These are phyloP conservation scores for Wickerhamomyces sydowiorum DNA, from an alignment of 805 yeast species.

Conservation along the genomic window DNA sequence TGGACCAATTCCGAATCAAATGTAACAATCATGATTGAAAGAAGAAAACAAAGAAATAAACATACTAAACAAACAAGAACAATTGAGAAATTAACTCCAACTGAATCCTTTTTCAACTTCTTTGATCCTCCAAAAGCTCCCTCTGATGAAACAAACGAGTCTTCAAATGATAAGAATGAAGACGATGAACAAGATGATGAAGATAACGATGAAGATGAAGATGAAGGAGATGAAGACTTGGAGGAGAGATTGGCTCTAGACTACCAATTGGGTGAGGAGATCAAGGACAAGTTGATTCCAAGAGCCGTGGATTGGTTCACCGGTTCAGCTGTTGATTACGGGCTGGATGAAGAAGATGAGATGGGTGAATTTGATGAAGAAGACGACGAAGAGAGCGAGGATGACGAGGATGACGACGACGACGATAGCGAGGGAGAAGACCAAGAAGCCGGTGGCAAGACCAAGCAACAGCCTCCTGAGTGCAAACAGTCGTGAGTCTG, in stretches of 20 bases:
- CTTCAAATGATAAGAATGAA: conserved; percentile 26
- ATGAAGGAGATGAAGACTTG: conserved; percentile 64
- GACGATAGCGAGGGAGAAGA: conserved; percentile 20
- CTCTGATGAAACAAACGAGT: conserved; percentile 51
- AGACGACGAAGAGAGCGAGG: conserved; percentile 33
- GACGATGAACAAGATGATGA: conserved; percentile 47
- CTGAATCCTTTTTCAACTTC: conserved; percentile 92
- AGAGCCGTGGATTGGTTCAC: conserved; percentile 99
- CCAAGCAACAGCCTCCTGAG: conserved; percentile 63
- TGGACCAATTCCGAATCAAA: conserved; percentile 81
- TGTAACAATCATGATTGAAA: conserved; percentile 82
- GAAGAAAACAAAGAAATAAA: conserved; percentile 96
- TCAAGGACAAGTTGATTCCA: conserved; percentile 92
- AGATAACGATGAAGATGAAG: conserved; percentile 49
- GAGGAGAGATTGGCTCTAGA: conserved; percentile 86
- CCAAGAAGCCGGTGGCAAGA: conserved; percentile 22
- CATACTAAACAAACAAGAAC: conserved; percentile 95
- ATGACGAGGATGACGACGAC: conserved; percentile 34
- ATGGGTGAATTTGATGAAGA: conserved; percentile 42
- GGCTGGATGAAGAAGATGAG: conserved; percentile 57
- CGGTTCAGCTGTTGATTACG: conserved; percentile 86
- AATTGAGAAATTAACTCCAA: conserved; percentile 90
- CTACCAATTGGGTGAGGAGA: conserved; percentile 92
- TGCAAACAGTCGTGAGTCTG: conserved; percentile 46
- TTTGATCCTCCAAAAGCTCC: conserved; percentile 89